Conservation (phyloP, 1,139 yeast species). For the Kodamaea anthophila region DNA sequence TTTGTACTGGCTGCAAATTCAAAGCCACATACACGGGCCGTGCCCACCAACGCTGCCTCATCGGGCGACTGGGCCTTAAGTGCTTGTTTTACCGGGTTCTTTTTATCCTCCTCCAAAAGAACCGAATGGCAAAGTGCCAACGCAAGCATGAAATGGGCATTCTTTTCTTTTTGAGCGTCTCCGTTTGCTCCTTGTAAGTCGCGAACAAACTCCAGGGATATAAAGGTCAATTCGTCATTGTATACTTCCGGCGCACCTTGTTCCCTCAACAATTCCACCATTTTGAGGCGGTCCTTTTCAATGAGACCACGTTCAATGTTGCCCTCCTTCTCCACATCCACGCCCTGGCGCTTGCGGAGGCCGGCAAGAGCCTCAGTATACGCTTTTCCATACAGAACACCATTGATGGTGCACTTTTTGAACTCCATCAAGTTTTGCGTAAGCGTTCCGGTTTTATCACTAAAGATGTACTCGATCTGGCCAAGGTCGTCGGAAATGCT, state of each 20-base stretch:
- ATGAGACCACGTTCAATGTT: conserved; percentile 34
- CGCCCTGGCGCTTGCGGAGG: conserved; percentile 48
- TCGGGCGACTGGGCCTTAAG: conserved; percentile 62
- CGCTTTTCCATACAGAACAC: conserved; percentile 51
- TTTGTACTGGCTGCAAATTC: conserved; percentile 44
- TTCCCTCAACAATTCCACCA: conserved; percentile 26
- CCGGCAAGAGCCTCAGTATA: conserved; percentile 61
- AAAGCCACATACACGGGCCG: conserved; percentile 52
- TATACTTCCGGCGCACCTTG: conserved; percentile 12
- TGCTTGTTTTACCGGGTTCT: conserved; percentile 27
- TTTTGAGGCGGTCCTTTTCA: conserved; percentile 29
- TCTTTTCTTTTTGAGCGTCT: conserved; percentile 28
- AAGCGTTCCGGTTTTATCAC: conserved; percentile 58
- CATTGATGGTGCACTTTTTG: conserved; percentile 53
- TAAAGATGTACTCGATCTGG: conserved; percentile 56
- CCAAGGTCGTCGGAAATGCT: conserved; percentile 59
- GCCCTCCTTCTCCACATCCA: conserved; percentile 46
- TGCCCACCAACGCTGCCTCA: conserved; percentile 58
- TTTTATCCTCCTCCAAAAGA: conserved; percentile 41
- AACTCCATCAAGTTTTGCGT: conserved; percentile 60
- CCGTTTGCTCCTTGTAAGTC: conserved; percentile 29
- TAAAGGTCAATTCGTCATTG: conserved; percentile 41
- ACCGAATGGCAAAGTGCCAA: conserved; percentile 59
- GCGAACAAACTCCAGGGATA: conserved; percentile 40
- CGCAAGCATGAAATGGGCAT: conserved; percentile 47